phyloP scores from a whole-genome alignment of 2,329 filamentous ascomycete species.

The Xylaria sp. region DNA sequence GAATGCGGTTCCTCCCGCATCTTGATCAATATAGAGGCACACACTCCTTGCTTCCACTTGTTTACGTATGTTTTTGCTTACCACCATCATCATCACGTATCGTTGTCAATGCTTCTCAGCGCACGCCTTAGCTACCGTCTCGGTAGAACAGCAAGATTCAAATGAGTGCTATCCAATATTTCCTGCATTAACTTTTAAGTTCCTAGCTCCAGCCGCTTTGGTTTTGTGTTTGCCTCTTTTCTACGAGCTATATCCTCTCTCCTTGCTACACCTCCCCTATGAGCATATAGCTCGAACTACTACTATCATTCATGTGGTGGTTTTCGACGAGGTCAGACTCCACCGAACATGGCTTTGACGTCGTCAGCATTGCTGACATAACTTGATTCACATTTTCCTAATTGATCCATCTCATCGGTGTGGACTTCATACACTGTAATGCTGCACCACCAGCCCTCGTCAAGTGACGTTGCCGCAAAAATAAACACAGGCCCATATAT shows the following conservation, averaged over 20 bases:
- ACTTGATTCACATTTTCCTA: constrained; percentile 1
- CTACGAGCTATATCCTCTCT: neutral
- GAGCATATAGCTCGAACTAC: neutral
- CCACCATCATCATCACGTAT: neutral
- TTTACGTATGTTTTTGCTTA: neutral
- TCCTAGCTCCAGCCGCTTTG: no score
- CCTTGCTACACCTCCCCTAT: neutral
- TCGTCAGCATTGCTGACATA: constrained; percentile 4
- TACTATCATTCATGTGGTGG: neutral
- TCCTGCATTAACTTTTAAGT: neutral
- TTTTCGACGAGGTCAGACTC: neutral
- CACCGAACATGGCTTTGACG: neutral
- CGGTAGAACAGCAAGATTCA: neutral
- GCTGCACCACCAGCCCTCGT: neutral
- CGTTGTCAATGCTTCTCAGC: neutral
- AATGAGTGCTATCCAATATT: neutral
- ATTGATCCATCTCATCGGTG: neutral
- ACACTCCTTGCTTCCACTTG: neutral
- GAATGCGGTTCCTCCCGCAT: no score
- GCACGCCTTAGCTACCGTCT: neutral
- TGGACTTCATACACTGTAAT: neutral
- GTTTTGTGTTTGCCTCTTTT: neutral
- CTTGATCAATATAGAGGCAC: neutral
- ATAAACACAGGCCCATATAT: no score
- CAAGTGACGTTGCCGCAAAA: neutral